Percentiles rank a stretch among this genome's conserved stretches.
phyloP scores from a whole-genome alignment of 768 basidiomycete species.

The Pleurotus salmoneostramineus region DNA sequence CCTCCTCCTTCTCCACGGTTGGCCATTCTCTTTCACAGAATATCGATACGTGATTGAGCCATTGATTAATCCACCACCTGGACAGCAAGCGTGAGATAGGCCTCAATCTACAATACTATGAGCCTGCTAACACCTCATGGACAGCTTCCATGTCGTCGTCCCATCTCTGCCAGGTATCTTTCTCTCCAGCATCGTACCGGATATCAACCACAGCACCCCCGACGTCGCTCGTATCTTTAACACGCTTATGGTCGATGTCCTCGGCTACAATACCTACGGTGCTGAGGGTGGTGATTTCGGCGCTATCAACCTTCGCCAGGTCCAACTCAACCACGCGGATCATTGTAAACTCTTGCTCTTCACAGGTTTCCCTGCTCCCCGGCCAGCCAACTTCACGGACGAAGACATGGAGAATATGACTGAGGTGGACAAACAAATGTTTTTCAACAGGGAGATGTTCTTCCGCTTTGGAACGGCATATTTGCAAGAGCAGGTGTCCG shows the following conservation, averaged over 20 bases:
- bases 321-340: conserved; percentile 2
- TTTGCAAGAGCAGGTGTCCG: not conserved
- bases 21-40: conserved; percentile 1
- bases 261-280: conserved; percentile 6
- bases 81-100: not conserved
- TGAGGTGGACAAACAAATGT: not conserved
- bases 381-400: not conserved
- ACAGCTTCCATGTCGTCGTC: conserved; percentile 8
- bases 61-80: not conserved
- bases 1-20: conserved; percentile 6
- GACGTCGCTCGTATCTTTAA: conserved; percentile 8
- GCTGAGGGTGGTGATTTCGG: conserved; percentile 8
- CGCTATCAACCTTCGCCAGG: conserved; percentile 5
- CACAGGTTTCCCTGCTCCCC: conserved; percentile 2
- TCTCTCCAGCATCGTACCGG: conserved; percentile 2
- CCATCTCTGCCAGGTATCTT: conserved; percentile 8
- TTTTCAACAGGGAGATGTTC: not conserved
- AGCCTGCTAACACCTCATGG: too few species aligned
- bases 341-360: not conserved
- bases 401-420: not conserved
- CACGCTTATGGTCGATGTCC: conserved; percentile 7
- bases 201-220: conserved; percentile 1
- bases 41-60: conserved; percentile 4
- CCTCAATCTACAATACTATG: too few species aligned
- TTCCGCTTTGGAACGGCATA: not conserved